Conservation (phyloP, 163 green algal genomes). For the Scenedesmus sp. region DNA sequence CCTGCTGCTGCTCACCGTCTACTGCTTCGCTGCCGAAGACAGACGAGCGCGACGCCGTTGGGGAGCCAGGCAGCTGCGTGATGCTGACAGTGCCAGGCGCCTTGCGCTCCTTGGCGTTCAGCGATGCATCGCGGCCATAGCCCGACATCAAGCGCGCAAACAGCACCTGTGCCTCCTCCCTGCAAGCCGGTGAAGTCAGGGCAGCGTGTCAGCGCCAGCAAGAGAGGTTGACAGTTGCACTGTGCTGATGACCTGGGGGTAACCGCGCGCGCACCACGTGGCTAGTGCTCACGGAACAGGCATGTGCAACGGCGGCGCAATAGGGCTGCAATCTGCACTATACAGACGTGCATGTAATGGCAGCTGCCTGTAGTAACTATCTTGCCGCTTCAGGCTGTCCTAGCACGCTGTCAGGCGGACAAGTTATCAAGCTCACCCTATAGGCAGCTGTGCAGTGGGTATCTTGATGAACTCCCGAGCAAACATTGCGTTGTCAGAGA, state of each 20-base stretch:
- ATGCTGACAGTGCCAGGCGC: conserved; percentile 43
- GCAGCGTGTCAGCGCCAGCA: background rate
- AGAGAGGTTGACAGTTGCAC: too few relatives aligned
- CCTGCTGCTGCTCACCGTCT: conserved; percentile 33
- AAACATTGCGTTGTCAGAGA: conserved; percentile 87
- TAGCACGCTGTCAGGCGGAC: background rate
- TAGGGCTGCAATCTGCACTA: background rate
- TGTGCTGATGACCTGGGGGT: background rate
- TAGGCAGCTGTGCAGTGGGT: conserved; percentile 73
- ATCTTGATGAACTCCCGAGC: conserved; percentile 80
- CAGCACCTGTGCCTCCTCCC: conserved; percentile 64
- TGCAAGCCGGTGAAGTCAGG: background rate
- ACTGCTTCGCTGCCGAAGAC: conserved; percentile 49
- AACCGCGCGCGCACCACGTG: background rate
- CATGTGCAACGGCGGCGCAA: background rate
- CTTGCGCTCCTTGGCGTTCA: conserved; percentile 61
- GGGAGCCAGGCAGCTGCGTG: conserved; percentile 57
- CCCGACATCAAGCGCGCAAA: conserved; percentile 63
- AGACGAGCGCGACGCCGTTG: conserved; percentile 38
- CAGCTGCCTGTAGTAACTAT: background rate
- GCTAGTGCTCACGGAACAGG: background rate
- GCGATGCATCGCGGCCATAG: conserved; percentile 59
- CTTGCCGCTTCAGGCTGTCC: background rate
- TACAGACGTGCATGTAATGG: background rate
- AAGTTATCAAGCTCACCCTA: conserved; percentile 65